Evolutionary conservation across 164 flowering plant species (phyloP).

Genomic region (Aristolochia fimbriata): DNA sequence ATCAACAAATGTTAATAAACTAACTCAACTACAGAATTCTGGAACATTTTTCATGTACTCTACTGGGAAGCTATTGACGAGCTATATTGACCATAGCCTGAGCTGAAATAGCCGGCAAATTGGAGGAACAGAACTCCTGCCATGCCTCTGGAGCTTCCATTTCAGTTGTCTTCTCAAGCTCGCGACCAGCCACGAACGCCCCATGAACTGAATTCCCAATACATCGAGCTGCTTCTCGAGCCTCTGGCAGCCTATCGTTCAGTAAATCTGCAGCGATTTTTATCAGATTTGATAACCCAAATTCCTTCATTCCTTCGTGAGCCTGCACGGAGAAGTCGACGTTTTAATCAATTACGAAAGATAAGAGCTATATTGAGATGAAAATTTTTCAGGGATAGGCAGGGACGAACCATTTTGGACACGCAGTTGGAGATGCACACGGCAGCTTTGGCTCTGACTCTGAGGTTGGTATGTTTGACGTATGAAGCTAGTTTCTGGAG

Average conservation of each 20-base stretch:
- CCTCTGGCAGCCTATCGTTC: constrained; percentile 84
- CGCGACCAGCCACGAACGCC: constrained; percentile 23
- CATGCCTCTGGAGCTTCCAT: constrained; percentile 32
- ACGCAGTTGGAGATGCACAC: constrained; percentile 54
- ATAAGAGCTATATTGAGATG: not conserved
- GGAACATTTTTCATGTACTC: no score
- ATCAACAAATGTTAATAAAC: no score
- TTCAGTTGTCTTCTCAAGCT: constrained; percentile 33
- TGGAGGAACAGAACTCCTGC: constrained; percentile 63
- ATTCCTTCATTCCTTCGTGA: constrained; percentile 50
- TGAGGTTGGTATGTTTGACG: constrained; percentile 47
- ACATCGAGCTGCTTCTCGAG: constrained; percentile 78
- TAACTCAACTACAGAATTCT: no score
- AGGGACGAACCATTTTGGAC: constrained; percentile 55
- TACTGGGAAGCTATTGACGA: no score
- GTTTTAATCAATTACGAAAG: not conserved
- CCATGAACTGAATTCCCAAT: constrained; percentile 30
- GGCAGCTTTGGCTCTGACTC: constrained; percentile 82
- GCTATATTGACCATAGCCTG: constrained; percentile 40
- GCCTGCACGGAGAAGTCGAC: constrained; percentile 27
- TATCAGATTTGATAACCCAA: constrained; percentile 44
- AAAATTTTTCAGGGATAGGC: not conserved
- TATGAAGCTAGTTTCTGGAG: constrained; percentile 49
- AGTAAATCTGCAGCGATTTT: constrained; percentile 47
- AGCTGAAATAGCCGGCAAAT: constrained; percentile 56